Evolutionary conservation across 2,329 filamentous ascomycete species (phyloP), one percentile per base, ranked within the genome.

Genomic region (Arthrobotrys sinensis): DNA sequence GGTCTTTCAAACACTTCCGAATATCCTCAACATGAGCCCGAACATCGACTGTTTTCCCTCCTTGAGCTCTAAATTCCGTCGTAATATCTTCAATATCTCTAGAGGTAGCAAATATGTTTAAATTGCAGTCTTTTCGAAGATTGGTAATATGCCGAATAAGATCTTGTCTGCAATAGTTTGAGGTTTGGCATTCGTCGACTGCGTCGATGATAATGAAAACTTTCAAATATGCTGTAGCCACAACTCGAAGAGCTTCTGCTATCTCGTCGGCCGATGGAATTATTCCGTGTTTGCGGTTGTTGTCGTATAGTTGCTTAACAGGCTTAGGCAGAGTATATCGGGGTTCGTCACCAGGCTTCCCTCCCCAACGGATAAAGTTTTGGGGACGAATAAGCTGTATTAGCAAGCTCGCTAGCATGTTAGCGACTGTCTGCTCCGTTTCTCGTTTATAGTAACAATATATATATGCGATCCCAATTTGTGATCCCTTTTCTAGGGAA

Each of bases 321-420:
- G 48, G 7, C 8, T 32, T 7, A 1, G 21, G 21, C 3, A 32
- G 11, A 7, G 48, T 2, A 3, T 6, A 6, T 16, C 7, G 12
- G 43, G 6, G 12, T n/a, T 16, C 7, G n/a, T 2, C 1, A 52
- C 11, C 12, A 19, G 48, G 12, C 1, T 14, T 7, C 21, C 1
- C 11, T n/a, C n/a, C 6, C 14, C 6, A 7, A 19, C 3, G 3
- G 4, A 21, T 12, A 55, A 34, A 76, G 2, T 70, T 2, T 6
- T 40, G 80, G 0, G 38, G 80, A 0, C 84, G 78, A 4, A 68
- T 66, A 1, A 87, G 80, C 77, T 87, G 86, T 65, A 82, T 85
- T 1, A 86, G 52, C 0, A 87, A 21, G 53, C 80, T 84, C 0
- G 81, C 65, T 0, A 86, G 57, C 0, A 87, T 64, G 36, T 83